Conservation (phyloP, 148 eudicot genomes). For the Fagopyrum esculentum region DNA sequence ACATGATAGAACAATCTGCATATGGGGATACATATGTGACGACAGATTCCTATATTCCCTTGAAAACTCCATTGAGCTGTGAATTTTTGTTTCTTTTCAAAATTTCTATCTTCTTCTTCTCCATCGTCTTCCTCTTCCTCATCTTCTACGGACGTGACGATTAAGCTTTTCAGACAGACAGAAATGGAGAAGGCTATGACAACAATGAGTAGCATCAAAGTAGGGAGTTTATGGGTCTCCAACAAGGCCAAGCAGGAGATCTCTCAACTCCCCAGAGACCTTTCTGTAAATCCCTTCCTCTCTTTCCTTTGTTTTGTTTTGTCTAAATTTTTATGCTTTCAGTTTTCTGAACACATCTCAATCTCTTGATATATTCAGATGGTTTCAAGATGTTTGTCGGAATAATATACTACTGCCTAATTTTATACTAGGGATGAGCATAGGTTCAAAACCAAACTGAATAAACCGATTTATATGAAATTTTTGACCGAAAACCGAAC, state of each 20-base stretch:
- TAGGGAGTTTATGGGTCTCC: slow-evolving; percentile 3
- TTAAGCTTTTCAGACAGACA: not conserved
- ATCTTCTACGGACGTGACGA: not conserved
- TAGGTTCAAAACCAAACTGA: too few relatives aligned
- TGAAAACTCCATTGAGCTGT: not conserved
- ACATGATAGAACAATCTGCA: not conserved
- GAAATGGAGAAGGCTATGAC: not conserved
- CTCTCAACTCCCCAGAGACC: not conserved
- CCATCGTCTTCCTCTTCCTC: not conserved
- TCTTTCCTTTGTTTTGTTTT: not conserved
- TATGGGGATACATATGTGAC: slow-evolving; percentile 1
- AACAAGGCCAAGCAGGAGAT: slow-evolving; percentile 11
- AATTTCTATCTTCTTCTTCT: not conserved
- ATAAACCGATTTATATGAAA: not conserved
- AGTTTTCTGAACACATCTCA: not conserved
- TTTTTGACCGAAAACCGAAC: too few relatives aligned
- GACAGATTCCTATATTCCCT: not conserved
- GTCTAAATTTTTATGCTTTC: not conserved
- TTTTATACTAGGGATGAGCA: too few relatives aligned
- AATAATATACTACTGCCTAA: not conserved
- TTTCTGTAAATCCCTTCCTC: not conserved
- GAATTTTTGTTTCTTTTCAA: not conserved
- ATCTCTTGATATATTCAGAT: not conserved
- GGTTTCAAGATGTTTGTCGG: not conserved
- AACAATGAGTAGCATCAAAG: not conserved